A percentile compares a stretch with the other conserved stretches of the same genome.
phyloP scores from a whole-genome alignment of 208 protist genomes.

The Borovskyia barvae region DNA sequence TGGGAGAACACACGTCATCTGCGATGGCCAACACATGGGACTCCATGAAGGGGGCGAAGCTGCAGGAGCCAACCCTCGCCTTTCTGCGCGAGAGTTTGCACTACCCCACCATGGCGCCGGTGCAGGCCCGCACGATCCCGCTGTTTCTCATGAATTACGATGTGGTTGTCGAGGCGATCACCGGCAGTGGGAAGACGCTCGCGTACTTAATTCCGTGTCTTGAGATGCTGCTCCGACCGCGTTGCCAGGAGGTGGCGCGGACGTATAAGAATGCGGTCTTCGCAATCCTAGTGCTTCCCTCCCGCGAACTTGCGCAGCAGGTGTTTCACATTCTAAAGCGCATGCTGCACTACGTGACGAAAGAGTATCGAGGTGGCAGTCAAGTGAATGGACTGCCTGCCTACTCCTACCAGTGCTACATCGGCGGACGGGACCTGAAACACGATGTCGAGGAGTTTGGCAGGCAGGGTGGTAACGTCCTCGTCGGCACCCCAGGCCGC shows the following conservation, averaged over 20 bases:
- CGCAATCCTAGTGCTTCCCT: conserved; percentile 88
- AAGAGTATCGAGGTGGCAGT: conserved; percentile 42
- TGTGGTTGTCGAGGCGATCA: conserved; percentile 93
- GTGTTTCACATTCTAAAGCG: conserved; percentile 74
- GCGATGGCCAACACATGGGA: conserved; percentile 63
- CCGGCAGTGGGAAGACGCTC: conserved; percentile 94
- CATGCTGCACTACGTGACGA: conserved; percentile 74
- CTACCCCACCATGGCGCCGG: conserved; percentile 89
- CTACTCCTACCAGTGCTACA: conserved; percentile 88
- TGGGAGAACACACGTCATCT: neutral
- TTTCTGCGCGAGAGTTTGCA: conserved; percentile 69
- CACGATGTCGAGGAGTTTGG: conserved; percentile 80
- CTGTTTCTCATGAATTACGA: conserved; percentile 90
- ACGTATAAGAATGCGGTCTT: conserved; percentile 76
- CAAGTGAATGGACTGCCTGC: conserved; percentile 36
- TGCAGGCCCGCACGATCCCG: conserved; percentile 91
- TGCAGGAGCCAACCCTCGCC: conserved; percentile 50
- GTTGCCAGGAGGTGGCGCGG: conserved; percentile 43
- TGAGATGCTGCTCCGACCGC: conserved; percentile 79
- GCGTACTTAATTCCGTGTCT: conserved; percentile 90
- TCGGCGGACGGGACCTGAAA: conserved; percentile 86
- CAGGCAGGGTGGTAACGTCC: conserved; percentile 79
- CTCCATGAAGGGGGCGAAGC: conserved; percentile 73
- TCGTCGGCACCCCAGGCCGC: conserved; percentile 91
- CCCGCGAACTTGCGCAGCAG: conserved; percentile 95